Percentiles rank a stretch among this genome's conserved stretches.
Evolutionary conservation across 2,329 filamentous ascomycete genomes (phyloP).

Genomic region (Pseudogymnoascus sp.): DNA sequence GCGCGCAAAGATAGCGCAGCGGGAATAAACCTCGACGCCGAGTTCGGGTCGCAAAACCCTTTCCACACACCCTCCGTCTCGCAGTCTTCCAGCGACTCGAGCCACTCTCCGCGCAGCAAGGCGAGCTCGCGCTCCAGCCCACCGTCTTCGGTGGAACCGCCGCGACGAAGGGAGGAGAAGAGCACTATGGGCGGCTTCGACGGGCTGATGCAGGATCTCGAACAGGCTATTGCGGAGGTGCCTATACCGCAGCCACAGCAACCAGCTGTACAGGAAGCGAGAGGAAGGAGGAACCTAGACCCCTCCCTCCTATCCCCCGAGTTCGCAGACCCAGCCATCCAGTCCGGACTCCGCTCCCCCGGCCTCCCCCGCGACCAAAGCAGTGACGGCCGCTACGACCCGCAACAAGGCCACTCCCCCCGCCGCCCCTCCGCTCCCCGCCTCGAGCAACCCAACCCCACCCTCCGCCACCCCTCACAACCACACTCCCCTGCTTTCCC

Average conservation of each 20-base stretch:
- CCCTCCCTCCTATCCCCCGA: slow-evolving; percentile 27
- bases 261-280: neutral
- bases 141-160: slow-evolving; percentile 32
- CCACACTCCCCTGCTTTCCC: too few species aligned
- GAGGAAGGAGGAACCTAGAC: slow-evolving; percentile 9
- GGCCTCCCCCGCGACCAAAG: slow-evolving; percentile 12
- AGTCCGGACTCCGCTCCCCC: slow-evolving; percentile 32
- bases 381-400: too few species aligned
- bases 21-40: slow-evolving; percentile 46
- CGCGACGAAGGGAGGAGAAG: neutral
- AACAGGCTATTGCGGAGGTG: neutral
- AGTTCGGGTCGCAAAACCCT: slow-evolving; percentile 53
- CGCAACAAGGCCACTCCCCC: too few species aligned
- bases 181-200: neutral
- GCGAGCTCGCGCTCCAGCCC: slow-evolving; percentile 55
- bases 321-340: slow-evolving; percentile 39
- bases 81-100: slow-evolving; percentile 55
- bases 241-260: neutral
- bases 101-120: slow-evolving; percentile 48
- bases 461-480: too few species aligned
- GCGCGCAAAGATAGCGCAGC: neutral
- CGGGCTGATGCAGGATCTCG: neutral
- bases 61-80: slow-evolving; percentile 58
- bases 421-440: too few species aligned
- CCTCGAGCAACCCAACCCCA: too few species aligned